Evolutionary conservation across 768 basidiomycete species (phyloP).

Genomic region (Hygrocybe coccinea): DNA sequence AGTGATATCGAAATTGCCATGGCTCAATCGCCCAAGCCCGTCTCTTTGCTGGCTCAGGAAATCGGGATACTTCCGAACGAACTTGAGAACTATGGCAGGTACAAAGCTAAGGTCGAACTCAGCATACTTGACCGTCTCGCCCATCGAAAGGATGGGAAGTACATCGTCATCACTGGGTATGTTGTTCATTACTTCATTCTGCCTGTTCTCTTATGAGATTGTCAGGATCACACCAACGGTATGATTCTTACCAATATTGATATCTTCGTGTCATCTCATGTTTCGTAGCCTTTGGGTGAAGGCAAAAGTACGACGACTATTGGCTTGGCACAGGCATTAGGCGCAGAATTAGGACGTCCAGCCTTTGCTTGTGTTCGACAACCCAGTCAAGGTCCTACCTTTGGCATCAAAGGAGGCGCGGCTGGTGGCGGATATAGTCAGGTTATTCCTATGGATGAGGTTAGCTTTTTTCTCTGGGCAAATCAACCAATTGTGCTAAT

Average conservation of each 20-base stretch:
- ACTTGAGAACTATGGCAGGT: conserved; percentile 89
- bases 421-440: conserved; percentile 98
- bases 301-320: conserved; percentile 98
- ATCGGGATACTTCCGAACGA: conserved; percentile 84
- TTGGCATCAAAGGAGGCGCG: conserved; percentile 98
- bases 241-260: neutral
- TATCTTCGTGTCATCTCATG: neutral
- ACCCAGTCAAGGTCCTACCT: conserved; percentile 97
- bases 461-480: conserved; percentile 24
- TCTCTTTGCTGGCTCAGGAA: conserved; percentile 79
- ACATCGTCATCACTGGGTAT: conserved; percentile 91
- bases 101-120: conserved; percentile 96
- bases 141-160: conserved; percentile 89
- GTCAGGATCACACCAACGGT: conserved; percentile 82
- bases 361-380: conserved; percentile 97
- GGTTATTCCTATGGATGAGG: conserved; percentile 99
- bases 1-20: conserved; percentile 95
- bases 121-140: conserved; percentile 77
- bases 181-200: conserved; percentile 14
- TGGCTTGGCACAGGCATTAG: conserved; percentile 92
- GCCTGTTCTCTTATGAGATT: conserved; percentile 13
- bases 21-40: conserved; percentile 88
- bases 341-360: conserved; percentile 87
- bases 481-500: neutral
- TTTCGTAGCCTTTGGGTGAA: conserved; percentile 76